phyloP scores from a whole-genome alignment of 345 rosid species.

The Citrus medica region DNA sequence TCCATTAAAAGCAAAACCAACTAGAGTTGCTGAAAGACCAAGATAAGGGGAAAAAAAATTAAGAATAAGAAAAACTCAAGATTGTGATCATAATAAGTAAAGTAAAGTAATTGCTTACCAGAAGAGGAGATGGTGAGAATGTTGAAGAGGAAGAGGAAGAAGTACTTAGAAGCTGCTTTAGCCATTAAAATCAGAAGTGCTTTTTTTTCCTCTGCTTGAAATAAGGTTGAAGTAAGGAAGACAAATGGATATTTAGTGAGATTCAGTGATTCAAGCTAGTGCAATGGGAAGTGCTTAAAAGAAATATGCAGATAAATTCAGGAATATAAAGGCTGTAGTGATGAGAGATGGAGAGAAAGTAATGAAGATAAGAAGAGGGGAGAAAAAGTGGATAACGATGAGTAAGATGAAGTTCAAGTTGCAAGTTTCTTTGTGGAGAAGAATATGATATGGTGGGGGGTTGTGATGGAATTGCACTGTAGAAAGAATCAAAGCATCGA shows the following conservation, averaged over 20 bases:
- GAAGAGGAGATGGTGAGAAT: conserved; percentile 36
- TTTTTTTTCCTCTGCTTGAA: not conserved
- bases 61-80: not conserved
- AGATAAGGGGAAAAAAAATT: not conserved
- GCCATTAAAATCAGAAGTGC: conserved; percentile 36
- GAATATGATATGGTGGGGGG: conserved; percentile 24
- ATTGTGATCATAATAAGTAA: not conserved
- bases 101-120: conserved; percentile 18
- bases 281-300: conserved; percentile 17
- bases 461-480: not conserved
- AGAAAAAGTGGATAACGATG: not conserved
- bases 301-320: conserved; percentile 21
- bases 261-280: not conserved
- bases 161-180: conserved; percentile 21
- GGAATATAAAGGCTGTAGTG: conserved; percentile 9
- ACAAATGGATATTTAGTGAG: conserved; percentile 17
- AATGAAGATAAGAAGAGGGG: conserved; percentile 21
- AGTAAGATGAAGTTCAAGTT: conserved; percentile 8
- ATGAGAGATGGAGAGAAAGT: conserved; percentile 12
- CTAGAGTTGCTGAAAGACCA: conserved; percentile 25
- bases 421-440: conserved; percentile 56
- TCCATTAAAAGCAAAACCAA: conserved; percentile 32
- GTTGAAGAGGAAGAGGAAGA: conserved; percentile 38
- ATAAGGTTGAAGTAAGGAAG: conserved; percentile 23
- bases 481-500: not conserved